Evolutionary conservation across 1,139 yeast genomes (phyloP).

Genomic region (Komagataea norvegica): DNA sequence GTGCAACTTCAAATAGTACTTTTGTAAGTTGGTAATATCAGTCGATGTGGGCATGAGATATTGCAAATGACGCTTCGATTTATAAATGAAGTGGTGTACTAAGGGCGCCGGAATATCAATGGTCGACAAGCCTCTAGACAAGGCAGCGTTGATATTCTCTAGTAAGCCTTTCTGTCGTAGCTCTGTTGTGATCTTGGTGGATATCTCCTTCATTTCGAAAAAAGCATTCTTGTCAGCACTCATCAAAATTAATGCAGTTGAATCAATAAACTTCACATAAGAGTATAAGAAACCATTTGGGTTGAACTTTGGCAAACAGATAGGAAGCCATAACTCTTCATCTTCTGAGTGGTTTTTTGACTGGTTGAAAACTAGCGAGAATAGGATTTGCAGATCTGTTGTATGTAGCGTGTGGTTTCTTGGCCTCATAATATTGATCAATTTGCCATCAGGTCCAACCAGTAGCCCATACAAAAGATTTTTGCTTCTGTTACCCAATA

Average conservation of each 20-base stretch:
- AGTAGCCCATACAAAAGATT: conserved; percentile 58
- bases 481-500: conserved; percentile 39
- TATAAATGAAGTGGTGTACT: conserved; percentile 76
- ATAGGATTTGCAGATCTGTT: conserved; percentile 59
- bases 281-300: conserved; percentile 82
- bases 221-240: conserved; percentile 84
- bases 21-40: conserved; percentile 15
- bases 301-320: conserved; percentile 89
- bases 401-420: conserved; percentile 63
- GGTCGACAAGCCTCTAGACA: conserved; percentile 40
- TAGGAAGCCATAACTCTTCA: conserved; percentile 90
- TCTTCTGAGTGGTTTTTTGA: conserved; percentile 29
- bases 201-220: conserved; percentile 62
- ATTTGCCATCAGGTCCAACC: conserved; percentile 49
- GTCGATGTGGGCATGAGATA: conserved; percentile 37
- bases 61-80: conserved; percentile 59
- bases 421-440: conserved; percentile 61
- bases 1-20: conserved; percentile 22
- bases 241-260: conserved; percentile 60
- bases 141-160: conserved; percentile 33
- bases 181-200: conserved; percentile 47
- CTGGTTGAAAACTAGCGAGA: conserved; percentile 54
- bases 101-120: conserved; percentile 56
- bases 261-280: conserved; percentile 55
- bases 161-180: conserved; percentile 33